phyloP scores from a whole-genome alignment of 1,139 yeast species.

The Saccharomyces hybrid region DNA sequence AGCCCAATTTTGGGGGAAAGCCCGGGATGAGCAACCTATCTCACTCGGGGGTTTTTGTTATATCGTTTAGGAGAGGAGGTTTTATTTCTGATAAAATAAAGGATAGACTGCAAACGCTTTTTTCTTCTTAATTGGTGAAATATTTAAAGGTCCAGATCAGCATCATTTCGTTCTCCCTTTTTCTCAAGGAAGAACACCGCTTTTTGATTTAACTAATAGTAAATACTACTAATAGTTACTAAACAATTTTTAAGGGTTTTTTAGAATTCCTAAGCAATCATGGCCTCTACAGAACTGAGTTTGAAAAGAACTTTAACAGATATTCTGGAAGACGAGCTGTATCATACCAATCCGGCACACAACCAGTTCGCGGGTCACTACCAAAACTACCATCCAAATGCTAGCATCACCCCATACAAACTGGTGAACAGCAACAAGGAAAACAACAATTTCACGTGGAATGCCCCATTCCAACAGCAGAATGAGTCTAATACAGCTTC shows the following conservation, averaged over 20 bases:
- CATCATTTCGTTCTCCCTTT: not conserved
- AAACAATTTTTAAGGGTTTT: not conserved
- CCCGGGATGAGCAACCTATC: not conserved
- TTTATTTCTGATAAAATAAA: not conserved
- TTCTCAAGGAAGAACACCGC: not conserved
- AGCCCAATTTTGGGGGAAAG: not conserved
- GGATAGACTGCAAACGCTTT: not conserved
- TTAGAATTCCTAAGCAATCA: constrained; percentile 2
- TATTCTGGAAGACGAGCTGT: constrained; percentile 58
- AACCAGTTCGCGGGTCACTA: constrained; percentile 1
- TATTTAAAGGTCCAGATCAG: not conserved
- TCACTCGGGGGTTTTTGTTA: not conserved
- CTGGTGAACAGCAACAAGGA: not conserved
- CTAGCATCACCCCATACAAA: not conserved
- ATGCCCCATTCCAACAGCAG: constrained; percentile 11
- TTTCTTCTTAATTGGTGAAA: not conserved
- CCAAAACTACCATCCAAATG: not conserved
- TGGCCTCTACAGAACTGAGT: constrained; percentile 27
- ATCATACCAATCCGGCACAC: constrained; percentile 29
- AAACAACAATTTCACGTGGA: not conserved
- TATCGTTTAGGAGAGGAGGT: not conserved
- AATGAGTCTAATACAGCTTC: constrained; percentile 5
- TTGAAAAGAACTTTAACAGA: constrained; percentile 45
- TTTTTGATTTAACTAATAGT: not conserved
- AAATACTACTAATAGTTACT: not conserved